Conservation (phyloP, 2,329 filamentous ascomycete genomes). For the Fusarium piperis region DNA sequence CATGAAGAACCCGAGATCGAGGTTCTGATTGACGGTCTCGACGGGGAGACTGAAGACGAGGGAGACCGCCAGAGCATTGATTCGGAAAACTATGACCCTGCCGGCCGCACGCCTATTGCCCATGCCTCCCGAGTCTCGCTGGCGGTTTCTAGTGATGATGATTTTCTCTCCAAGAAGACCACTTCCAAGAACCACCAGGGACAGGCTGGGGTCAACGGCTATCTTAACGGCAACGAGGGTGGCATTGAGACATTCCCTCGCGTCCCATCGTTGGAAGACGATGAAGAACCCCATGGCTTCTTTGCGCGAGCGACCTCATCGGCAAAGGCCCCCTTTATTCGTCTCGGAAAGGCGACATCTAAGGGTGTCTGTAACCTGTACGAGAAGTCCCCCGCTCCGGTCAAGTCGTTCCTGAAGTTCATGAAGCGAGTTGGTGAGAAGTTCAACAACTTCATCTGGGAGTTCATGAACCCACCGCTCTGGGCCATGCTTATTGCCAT, state of each 20-base stretch:
- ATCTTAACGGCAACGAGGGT: constrained; percentile 46
- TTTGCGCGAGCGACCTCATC: constrained; percentile 49
- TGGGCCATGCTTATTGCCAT: constrained; percentile 97
- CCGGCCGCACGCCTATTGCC: constrained; percentile 64
- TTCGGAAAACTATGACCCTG: constrained; percentile 62
- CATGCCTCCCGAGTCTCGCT: constrained; percentile 61
- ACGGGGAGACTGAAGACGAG: constrained; percentile 52
- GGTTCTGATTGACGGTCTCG: constrained; percentile 53
- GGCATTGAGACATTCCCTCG: constrained; percentile 72
- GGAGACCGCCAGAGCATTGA: constrained; percentile 51
- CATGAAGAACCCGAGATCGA: constrained; percentile 55
- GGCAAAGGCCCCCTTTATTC: constrained; percentile 42
- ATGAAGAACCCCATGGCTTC: constrained; percentile 51
- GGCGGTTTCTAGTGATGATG: constrained; percentile 60
- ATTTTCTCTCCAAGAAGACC: constrained; percentile 47
- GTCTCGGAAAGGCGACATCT: constrained; percentile 34
- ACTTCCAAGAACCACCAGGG: constrained; percentile 37
- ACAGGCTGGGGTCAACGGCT: constrained; percentile 35
- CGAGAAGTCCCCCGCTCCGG: constrained; percentile 52
- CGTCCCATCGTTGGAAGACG: constrained; percentile 57
- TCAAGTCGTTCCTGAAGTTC: constrained; percentile 49
- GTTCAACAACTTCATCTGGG: constrained; percentile 76
- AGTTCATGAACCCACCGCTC: constrained; percentile 97
- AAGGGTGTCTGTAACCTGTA: constrained; percentile 43
- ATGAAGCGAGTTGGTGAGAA: constrained; percentile 51